Evolutionary conservation across 257 asterid genomes (phyloP), one percentile per base, ranked within the genome.

Genomic region (Euphrasia confusa): DNA sequence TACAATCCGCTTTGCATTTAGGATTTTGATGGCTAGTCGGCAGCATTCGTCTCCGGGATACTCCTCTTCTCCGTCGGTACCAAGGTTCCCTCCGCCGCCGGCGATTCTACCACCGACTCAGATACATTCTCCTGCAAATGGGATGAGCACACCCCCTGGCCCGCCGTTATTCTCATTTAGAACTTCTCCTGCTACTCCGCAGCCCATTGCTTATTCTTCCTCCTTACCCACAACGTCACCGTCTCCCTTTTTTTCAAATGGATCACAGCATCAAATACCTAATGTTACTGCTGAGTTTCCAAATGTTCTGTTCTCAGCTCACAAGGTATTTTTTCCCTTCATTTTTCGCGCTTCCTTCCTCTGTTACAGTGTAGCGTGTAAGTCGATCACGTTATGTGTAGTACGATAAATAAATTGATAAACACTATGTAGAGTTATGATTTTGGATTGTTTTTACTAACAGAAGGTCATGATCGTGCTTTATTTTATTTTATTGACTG

Each of bases 111-210:
- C 82, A 52, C 69, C 88, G 9, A 85, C 82, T 72, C 95, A 82
- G 74, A 68, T 78, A 54, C 84, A 84, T 47, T 80, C 94, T 54
- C 66, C 82, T 21, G 78, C 86, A 6, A 68, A 80, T 28, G 78
- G 87, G 5, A 65, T 89, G 78, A 89, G 95, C 83, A 92, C 96
- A 47, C 99, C 99, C 14, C 97, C 96, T 35, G 97, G 97, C 10
- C 99, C 99, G 62, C 99, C 99, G 11, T 79, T 89, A 17, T 92
- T 92, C 68, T 89, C 97, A 21, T 89, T 89, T 71, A 80, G 97
- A 66, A 87, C 97, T 62, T 92, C 99, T 66, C 97, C 99, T 32
- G 88, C 89, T 27, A 80, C 91, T 67, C 99, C 99, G 63, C 99
- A 89, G 84, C 96, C 96, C 27, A 70, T 79, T 65, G 96, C 87